Percentiles rank a stretch among this genome's conserved stretches.
These are phyloP conservation scores for Thoreauomyces humboldtii DNA, from an alignment of 192 early-diverging fungal genomes.

Conservation along the genomic window DNA sequence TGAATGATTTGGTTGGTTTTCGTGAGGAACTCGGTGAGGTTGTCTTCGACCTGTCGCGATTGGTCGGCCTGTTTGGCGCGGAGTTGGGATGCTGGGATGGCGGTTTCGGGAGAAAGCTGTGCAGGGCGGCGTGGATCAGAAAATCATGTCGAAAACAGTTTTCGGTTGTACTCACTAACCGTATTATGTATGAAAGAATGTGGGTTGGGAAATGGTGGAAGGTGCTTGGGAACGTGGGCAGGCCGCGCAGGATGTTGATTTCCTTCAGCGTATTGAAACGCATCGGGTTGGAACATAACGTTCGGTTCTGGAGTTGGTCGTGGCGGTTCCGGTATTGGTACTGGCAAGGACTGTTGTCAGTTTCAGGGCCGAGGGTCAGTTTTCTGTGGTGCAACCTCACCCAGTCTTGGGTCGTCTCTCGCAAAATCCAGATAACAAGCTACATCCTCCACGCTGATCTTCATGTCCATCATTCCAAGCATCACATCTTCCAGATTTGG, in stretches of 20 bases:
- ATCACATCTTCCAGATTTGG: conserved; percentile 8
- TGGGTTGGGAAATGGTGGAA: conserved; percentile 21
- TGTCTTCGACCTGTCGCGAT: conserved; percentile 17
- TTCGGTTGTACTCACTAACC: conserved; percentile 4
- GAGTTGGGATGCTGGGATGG: neutral
- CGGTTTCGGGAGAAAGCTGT: neutral
- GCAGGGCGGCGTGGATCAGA: no score
- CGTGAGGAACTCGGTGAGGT: conserved; percentile 6
- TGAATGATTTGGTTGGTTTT: neutral
- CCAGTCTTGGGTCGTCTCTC: neutral
- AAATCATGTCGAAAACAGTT: no score
- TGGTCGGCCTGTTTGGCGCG: conserved; percentile 13
- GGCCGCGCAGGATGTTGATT: neutral
- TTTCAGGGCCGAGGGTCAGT: no score
- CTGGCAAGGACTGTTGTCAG: no score
- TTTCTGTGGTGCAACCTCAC: no score
- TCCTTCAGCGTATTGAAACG: conserved; percentile 1
- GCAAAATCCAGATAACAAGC: conserved; percentile 1
- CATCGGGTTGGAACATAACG: neutral
- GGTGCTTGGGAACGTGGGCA: neutral
- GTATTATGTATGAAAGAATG: conserved; percentile 11
- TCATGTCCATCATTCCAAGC: conserved; percentile 10
- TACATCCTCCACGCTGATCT: neutral
- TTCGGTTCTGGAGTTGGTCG: neutral
- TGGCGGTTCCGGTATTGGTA: neutral